These are phyloP conservation scores for Pichia scutulata DNA, from an alignment of 805 yeast genomes.

Conservation along the genomic window DNA sequence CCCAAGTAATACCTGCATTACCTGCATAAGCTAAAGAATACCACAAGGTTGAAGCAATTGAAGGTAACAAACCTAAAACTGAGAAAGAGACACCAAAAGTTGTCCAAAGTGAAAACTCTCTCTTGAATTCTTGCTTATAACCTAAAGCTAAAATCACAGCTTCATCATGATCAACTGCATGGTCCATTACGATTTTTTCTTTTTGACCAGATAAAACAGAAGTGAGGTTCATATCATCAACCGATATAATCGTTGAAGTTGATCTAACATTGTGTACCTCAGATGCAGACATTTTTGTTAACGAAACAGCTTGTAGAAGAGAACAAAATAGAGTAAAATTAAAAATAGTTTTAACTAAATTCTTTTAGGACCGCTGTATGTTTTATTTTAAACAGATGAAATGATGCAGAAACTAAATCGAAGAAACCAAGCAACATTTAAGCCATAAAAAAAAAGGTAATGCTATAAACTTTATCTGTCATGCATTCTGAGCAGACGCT, in stretches of 20 bases:
- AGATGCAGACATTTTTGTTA: neutral
- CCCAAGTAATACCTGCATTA: slow-evolving; percentile 59
- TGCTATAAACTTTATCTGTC: no score
- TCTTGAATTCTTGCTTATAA: slow-evolving; percentile 56
- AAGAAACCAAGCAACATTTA: no score
- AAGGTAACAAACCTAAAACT: slow-evolving; percentile 57
- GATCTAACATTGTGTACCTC: slow-evolving; percentile 10
- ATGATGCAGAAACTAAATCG: no score
- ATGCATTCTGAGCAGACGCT: no score
- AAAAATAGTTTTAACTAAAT: no score
- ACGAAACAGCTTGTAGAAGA: no score
- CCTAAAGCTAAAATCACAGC: slow-evolving; percentile 52
- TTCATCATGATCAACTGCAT: slow-evolving; percentile 41
- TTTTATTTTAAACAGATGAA: no score
- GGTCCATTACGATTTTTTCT: slow-evolving; percentile 34
- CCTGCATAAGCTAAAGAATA: slow-evolving; percentile 57
- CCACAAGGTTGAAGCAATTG: slow-evolving; percentile 56
- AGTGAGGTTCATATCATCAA: slow-evolving; percentile 20
- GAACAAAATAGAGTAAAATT: no score
- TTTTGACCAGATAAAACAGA: slow-evolving; percentile 19
- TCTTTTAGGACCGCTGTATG: no score
- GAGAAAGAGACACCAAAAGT: slow-evolving; percentile 59
- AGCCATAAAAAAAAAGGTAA: no score
- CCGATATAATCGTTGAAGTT: slow-evolving; percentile 18
- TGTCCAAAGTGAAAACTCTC: slow-evolving; percentile 51